Evolutionary conservation across 345 rosid species (phyloP), one percentile per base, ranked within the genome.

Genomic region (Alliaria petiolata): DNA sequence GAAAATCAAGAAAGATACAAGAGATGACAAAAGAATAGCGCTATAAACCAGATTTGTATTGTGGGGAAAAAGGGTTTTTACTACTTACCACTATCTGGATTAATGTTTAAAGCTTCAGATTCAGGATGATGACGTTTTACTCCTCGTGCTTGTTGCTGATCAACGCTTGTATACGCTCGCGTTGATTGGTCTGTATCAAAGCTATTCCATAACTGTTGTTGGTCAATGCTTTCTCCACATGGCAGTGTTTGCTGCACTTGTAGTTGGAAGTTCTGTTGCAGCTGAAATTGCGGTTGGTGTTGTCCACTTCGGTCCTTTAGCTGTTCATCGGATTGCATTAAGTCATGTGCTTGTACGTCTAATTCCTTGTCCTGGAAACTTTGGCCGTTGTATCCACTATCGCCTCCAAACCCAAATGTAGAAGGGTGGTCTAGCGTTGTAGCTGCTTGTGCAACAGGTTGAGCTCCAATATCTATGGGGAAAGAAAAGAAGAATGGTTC

Each of bases 61-160:
- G 33, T 28, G 45, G n/a, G n/a, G n/a, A 71, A 71, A 26, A 22
- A 22, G 25, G 26, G 28, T 26, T 51, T 51, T 19, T 38, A 34
- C 51, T 26, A n/a, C 44, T 70, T 61, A 70, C 75, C 52, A 71
- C 6, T 7, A 16, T 40, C 5, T 38, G 49, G 60, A 49, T 17
- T 50, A n/a, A n/a, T 50, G 61, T 61, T 61, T 38, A 22, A 16
- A 70, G 15, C 53, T 20, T 33, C 33, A 49, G 60, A 50, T 5
- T 50, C 67, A 22, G 31, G 67, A 22, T 25, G 8, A 39, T 22
- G 36, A 20, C 2, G 59, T 10, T 22, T n/a, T 57, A 46, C 73
- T 6, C 26, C 47, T 44, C 39, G 28, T 30, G 39, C 52, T 30
- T 30, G 55, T 33, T 46, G 43, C 43, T 31, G 43, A 20, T 45